Evolutionary conservation across 495 filamentous ascomycete species (phyloP), one percentile per base, ranked within the genome.

Genomic region (Hyaloscypha variabilis): DNA sequence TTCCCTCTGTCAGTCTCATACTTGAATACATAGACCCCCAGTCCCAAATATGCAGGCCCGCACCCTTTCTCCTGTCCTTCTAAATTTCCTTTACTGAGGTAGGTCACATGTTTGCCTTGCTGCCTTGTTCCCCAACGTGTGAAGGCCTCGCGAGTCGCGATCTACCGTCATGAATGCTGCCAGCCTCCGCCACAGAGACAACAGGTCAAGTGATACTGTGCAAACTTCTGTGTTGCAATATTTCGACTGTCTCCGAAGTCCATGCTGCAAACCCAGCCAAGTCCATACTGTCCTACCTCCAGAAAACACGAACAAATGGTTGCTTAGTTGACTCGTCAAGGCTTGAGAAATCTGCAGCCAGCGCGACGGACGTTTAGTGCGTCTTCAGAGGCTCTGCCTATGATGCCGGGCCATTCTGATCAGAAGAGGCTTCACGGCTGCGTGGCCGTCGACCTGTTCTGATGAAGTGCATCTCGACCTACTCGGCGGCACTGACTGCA

Each of bases 21-120:
- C 31, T 34, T 34, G 6, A 13, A 34, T 6, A 13, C 13, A 34
- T 34, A 34, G 6, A 34, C 13, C 13, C n/a, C 8, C 31, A 34
- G 31, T 13, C 31, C 13, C 31, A n/a, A n/a, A n/a, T n/a, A n/a
- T n/a, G n/a, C n/a, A n/a, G n/a, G n/a, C n/a, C n/a, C n/a, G n/a
- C n/a, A n/a, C n/a, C n/a, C n/a, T n/a, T n/a, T n/a, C n/a, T n/a
- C n/a, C n/a, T n/a, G n/a, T n/a, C n/a, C n/a, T n/a, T n/a, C n/a
- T n/a, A n/a, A n/a, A n/a, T n/a, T n/a, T n/a, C n/a, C n/a, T n/a
- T 13, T 4, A 19, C 23, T 54, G 19, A 28, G 21, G 6, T 23
- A 54, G 26, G 26, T 54, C 23, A 29, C 51, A 54, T 57, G 31
- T 57, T 50, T 58, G 62, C 62, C 62, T 64, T 28, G 36, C 51